Percentiles rank a stretch among this genome's conserved stretches.
These are phyloP conservation scores for Colletotrichum sp. DNA, from an alignment of 2,329 filamentous ascomycete species.

Conservation along the genomic window DNA sequence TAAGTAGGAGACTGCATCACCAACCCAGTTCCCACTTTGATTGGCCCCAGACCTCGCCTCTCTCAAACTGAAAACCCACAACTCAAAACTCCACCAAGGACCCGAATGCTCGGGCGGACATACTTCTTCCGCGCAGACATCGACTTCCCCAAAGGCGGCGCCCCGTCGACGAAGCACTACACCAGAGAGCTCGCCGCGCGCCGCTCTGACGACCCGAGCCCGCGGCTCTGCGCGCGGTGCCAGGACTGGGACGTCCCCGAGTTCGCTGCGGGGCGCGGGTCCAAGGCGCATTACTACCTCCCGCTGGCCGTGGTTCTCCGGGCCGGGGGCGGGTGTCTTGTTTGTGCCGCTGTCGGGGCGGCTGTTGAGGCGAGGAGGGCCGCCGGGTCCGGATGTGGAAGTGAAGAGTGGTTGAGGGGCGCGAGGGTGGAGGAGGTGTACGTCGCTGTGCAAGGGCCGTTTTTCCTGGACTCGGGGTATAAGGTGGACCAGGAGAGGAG, in stretches of 20 bases:
- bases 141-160: not conserved
- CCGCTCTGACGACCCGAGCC: not conserved
- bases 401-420: not conserved
- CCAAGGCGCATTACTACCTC: not conserved
- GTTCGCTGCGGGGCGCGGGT: not conserved
- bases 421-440: not conserved
- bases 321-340: not conserved
- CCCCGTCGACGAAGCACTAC: not conserved
- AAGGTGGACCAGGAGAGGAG: not conserved
- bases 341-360: not conserved
- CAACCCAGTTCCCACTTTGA: not conserved
- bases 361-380: not conserved
- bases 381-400: not conserved
- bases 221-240: constrained; percentile 1
- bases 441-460: not conserved
- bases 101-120: constrained; percentile 1
- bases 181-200: not conserved
- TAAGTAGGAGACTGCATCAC: not conserved
- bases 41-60: not conserved
- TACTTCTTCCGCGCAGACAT: not conserved
- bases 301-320: not conserved
- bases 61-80: not conserved
- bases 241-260: constrained; percentile 7
- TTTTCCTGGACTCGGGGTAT: not conserved
- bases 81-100: not conserved